A percentile compares a stretch with the other conserved stretches of the same genome.
Evolutionary conservation across 176 grass and related monocot species (phyloP).

Genomic region (barley (Hordeum vulgare)): MorexV3_pseudomolecules_assembly NC_058523.1:336618363-336618862

Average conservation of each 20-base stretch:
- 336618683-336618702: constrained; percentile 20
- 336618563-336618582: constrained; percentile 47
- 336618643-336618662: too few species aligned
- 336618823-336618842: background rate
- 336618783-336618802: constrained; percentile 17
- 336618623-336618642: too few species aligned
- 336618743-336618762: constrained; percentile 10
- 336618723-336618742: background rate
- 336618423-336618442: background rate
- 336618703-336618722: constrained; percentile 20
- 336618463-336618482: background rate
- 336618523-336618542: constrained; percentile 37
- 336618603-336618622: background rate
- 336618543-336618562: constrained; percentile 40
- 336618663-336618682: constrained; percentile 68
- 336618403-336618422: constrained; percentile 29
- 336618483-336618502: background rate
- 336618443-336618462: constrained; percentile 46
- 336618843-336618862: constrained; percentile 27
- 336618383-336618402: background rate
- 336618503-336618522: background rate
- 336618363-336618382: constrained; percentile 4
- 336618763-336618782: constrained; percentile 15
- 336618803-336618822: constrained; percentile 34
- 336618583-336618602: background rate